Evolutionary conservation across 2,329 filamentous ascomycete species (phyloP).

Genomic region (Plenodomus tracheiphilus): DNA sequence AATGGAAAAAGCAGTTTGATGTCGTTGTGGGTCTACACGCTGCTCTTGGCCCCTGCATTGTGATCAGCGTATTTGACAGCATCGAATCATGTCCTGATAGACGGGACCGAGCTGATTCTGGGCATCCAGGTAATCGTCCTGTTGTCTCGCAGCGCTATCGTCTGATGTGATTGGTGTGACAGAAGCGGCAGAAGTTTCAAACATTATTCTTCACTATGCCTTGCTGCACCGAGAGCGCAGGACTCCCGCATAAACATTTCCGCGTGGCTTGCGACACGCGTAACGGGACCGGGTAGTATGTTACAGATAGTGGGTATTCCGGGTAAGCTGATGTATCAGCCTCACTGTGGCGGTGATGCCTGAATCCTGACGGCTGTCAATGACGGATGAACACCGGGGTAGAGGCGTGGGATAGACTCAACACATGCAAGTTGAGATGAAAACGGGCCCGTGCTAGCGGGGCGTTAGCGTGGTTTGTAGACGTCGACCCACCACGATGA

Average conservation of each 20-base stretch:
- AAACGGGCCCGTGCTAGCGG: slow-evolving; percentile 8
- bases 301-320: slow-evolving; percentile 2
- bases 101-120: background rate
- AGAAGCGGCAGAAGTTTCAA: slow-evolving; percentile 5
- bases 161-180: slow-evolving; percentile 5
- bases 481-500: slow-evolving; percentile 3
- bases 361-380: slow-evolving; percentile 3
- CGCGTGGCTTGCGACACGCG: background rate
- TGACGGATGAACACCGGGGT: slow-evolving; percentile 7
- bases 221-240: background rate
- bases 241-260: background rate
- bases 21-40: background rate
- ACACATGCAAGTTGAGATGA: slow-evolving; percentile 5
- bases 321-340: slow-evolving; percentile 4
- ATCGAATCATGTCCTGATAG: background rate
- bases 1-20: background rate
- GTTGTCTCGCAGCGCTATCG: background rate
- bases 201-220: slow-evolving; percentile 4
- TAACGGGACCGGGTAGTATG: slow-evolving; percentile 1
- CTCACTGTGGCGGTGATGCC: background rate
- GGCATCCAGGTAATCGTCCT: background rate
- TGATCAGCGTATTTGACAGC: slow-evolving; percentile 1
- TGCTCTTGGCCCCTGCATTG: slow-evolving; percentile 5
- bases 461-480: background rate
- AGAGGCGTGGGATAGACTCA: slow-evolving; percentile 6